These are phyloP conservation scores for Stipa capillata DNA, from an alignment of 176 grass and related monocot genomes.

Conservation along the genomic window DNA sequence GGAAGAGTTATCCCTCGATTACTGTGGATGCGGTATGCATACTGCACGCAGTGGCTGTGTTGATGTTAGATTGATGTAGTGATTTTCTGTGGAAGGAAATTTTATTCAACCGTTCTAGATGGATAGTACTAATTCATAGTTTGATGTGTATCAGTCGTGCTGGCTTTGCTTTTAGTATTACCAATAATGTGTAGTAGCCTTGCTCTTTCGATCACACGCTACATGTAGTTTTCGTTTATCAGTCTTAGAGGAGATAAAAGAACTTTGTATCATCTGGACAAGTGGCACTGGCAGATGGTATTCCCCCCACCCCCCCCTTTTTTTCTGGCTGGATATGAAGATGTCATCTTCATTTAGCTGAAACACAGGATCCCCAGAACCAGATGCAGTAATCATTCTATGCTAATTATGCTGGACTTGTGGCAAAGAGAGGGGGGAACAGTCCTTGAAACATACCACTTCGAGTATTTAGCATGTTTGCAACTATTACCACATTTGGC, in stretches of 20 bases:
- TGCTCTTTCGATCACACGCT: neutral
- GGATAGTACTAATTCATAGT: neutral
- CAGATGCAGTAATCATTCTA: neutral
- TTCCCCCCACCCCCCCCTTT: too few relatives aligned
- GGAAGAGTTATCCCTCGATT: neutral
- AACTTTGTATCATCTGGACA: neutral
- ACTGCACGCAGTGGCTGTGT: neutral
- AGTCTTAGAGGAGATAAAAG: neutral
- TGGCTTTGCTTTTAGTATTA: neutral
- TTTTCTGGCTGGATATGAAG: too few relatives aligned
- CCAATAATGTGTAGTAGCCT: neutral
- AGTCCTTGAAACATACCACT: neutral
- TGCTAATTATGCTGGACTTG: neutral
- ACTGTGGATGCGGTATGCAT: neutral
- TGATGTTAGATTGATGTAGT: neutral
- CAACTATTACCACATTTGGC: neutral
- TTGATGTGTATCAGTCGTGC: neutral
- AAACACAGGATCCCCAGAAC: neutral
- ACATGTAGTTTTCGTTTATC: neutral
- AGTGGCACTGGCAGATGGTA: neutral
- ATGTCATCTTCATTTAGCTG: too few relatives aligned
- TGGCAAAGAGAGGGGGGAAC: too few relatives aligned
- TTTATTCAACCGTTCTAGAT: neutral
- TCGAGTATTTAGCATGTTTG: neutral
- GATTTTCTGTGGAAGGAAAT: neutral